Evolutionary conservation across 768 basidiomycete species (phyloP), one percentile per base, ranked within the genome.

Genomic region (Cystobasidium onofrii): DNA sequence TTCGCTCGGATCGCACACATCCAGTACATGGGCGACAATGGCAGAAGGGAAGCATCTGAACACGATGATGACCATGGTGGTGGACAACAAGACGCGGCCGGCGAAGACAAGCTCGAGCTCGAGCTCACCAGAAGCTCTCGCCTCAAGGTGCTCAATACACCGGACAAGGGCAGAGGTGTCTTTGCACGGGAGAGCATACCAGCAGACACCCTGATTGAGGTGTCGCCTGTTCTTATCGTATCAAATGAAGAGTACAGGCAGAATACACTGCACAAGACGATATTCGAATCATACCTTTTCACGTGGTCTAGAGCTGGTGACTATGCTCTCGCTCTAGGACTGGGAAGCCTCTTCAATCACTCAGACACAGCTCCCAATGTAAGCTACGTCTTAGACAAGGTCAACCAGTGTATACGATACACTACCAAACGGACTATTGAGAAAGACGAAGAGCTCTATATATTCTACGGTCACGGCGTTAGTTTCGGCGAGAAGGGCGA

Each of bases 261-360:
- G 67, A 72, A 29, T 57, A 64, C 17, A 85, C 90, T 81, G 86
- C 87, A 77, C 82, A 80, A 88, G 75, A 91, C 89, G 0, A 80
- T 88, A 0, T 82, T 91, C 12, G 87, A 91, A 77, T 86, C 88
- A 54, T 90, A 91, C 78, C 86, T 89, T 0, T 91, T 90, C 78
- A 86, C 84, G 31, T 93, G 90, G 89, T 81, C 88, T 73, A 87
- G 88, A 4, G 83, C 43, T 46, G 78, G 79, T 0, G 75, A 85
- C 7, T 88, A 89, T 88, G 92, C 89, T 0, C 84, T 93, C 23
- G 87, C 89, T 0, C 81, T 91, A 0, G 91, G 91, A 1, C 84
- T 91, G 29, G 90, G 91, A 3, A 91, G 90, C 1, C 78, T 92
- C 12, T 91, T 92, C 82, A 92, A 91, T 79, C 90, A 91, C 81